Evolutionary conservation across 2,329 filamentous ascomycete species (phyloP).

Genomic region (Aspergillus brasiliensis): DNA sequence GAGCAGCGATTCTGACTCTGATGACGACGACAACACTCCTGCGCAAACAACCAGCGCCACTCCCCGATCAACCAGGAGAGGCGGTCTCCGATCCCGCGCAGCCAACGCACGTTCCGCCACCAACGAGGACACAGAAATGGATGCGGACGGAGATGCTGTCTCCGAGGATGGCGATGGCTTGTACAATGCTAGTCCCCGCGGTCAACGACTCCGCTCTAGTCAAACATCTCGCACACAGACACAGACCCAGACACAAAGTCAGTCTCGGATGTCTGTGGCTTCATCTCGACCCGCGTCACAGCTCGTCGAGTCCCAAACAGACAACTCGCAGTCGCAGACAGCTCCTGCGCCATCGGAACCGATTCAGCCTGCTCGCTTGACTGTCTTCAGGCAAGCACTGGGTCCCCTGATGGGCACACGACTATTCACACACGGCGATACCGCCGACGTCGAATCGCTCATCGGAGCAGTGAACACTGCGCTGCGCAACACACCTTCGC

Average conservation of each 20-base stretch:
- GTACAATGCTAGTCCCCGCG: conserved; percentile 55
- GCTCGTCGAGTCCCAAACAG: conserved; percentile 57
- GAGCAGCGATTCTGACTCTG: conserved; percentile 43
- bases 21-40: conserved; percentile 31
- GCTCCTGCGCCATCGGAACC: conserved; percentile 45
- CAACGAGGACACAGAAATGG: conserved; percentile 43
- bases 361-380: conserved; percentile 61
- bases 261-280: conserved; percentile 68
- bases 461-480: conserved; percentile 77
- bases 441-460: conserved; percentile 72
- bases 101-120: conserved; percentile 40
- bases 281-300: conserved; percentile 80
- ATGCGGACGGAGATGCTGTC: conserved; percentile 55
- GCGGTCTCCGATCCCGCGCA: conserved; percentile 36
- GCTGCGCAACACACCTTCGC: conserved; percentile 51
- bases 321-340: conserved; percentile 25
- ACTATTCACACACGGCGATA: conserved; percentile 80
- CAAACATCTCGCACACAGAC: conserved; percentile 44
- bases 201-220: conserved; percentile 40
- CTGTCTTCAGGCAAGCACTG: conserved; percentile 75
- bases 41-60: conserved; percentile 32
- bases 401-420: conserved; percentile 79
- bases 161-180: conserved; percentile 56
- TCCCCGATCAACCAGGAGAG: conserved; percentile 36
- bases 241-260: conserved; percentile 35